These are phyloP conservation scores for Sideroxylon spinosum DNA, from an alignment of 179 eudicot genomes.

Conservation along the genomic window DNA sequence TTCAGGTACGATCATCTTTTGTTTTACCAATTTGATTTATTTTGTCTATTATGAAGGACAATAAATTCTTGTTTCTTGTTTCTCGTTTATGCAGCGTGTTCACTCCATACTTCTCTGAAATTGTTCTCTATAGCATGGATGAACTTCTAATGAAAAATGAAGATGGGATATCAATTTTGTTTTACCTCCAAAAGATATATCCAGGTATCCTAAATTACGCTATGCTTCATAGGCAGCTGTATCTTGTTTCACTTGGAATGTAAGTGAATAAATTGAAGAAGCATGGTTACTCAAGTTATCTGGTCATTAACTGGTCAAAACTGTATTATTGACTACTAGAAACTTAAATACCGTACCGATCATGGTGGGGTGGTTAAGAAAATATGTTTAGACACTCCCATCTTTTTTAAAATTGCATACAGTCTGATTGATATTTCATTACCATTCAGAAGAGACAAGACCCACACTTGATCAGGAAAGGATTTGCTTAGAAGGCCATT, in stretches of 20 bases:
- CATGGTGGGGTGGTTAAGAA: background rate
- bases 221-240: background rate
- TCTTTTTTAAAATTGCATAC: background rate
- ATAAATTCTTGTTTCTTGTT: background rate
- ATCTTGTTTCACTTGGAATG: background rate
- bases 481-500: too few relatives aligned
- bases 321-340: background rate
- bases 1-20: constrained; percentile 51
- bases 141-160: constrained; percentile 89
- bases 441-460: too few relatives aligned
- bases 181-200: constrained; percentile 95
- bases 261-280: background rate
- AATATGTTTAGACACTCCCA: background rate
- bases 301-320: background rate
- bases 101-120: constrained; percentile 94
- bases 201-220: constrained; percentile 53
- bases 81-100: constrained; percentile 66
- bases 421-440: background rate
- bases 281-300: background rate
- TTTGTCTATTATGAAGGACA: background rate
- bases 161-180: constrained; percentile 90
- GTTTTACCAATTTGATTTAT: background rate
- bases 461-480: too few relatives aligned
- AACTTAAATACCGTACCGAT: background rate
- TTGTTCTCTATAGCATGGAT: constrained; percentile 74